Evolutionary conservation across 345 rosid genomes (phyloP), one percentile per base, ranked within the genome.

Genomic region (Cochlearia excelsa): DNA sequence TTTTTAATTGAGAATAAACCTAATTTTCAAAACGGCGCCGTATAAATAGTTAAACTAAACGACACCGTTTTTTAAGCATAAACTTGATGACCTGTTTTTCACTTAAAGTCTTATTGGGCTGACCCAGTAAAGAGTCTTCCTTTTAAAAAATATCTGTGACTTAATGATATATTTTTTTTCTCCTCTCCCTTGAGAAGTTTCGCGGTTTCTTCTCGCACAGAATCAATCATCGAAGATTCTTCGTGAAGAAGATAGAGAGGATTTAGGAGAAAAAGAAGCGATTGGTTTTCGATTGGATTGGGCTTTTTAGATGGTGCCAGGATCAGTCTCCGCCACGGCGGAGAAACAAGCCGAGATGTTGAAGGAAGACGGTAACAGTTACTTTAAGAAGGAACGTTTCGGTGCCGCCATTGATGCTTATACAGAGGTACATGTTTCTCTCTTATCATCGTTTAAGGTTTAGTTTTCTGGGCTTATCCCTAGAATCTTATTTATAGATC

Each of bases 381-480:
- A 68, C 74, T 92, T 76, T 63, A 69, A 54, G 46, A 84, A 78
- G 57, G 73, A 66, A 29, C 92, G 95, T 16, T 84, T 80, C 35
- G 93, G 85, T 10, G 98, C 96, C 3, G 98, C 98, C 45, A 84
- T 92, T 28, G 98, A 92, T 52, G 97, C 97, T 16, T 90, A 87
- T 26, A 90, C 95, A 1, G 93, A 80, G 90, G 97, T 90, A 30
- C 37, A 16, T 30, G 26, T 3, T 40, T 54, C 33, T 49, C 54
- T 35, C 5, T 1, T 51, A 31, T 62, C 6, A n/a, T 27, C 4
- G 2, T n/a, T 41, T 62, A 55, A 43, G 66, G 46, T 45, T 61
- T 50, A 42, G 68, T 4, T 41, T 69, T 31, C 29, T 6, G 54
- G 37, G 44, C 3, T 3, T 51, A 42, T 8, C 27, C 9, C 5